phyloP scores from a whole-genome alignment of 768 basidiomycete genomes.

The Auriculariales sp. region DNA sequence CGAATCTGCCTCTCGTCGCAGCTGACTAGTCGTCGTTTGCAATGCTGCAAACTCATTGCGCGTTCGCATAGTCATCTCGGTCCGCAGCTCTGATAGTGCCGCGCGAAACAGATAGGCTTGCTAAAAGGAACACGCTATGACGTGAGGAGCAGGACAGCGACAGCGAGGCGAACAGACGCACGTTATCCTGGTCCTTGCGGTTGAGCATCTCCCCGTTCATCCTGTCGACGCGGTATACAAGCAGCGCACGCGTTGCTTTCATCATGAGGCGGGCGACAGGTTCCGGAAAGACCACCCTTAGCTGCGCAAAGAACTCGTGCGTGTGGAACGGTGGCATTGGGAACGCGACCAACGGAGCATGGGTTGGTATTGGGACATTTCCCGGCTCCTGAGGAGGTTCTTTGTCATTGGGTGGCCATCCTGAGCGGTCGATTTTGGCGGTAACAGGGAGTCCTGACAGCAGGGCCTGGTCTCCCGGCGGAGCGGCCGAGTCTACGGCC shows the following conservation, averaged over 20 bases:
- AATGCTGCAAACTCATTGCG: slow-evolving; percentile 79
- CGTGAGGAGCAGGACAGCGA: background rate
- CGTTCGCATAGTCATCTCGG: slow-evolving; percentile 68
- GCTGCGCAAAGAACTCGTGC: slow-evolving; percentile 53
- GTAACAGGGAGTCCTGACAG: too few species aligned
- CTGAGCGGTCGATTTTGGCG: too few species aligned
- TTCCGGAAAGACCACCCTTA: slow-evolving; percentile 63
- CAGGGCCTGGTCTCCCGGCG: too few species aligned
- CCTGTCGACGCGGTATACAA: slow-evolving; percentile 59
- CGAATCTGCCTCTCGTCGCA: slow-evolving; percentile 76
- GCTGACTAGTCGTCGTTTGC: slow-evolving; percentile 54
- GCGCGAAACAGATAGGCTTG: slow-evolving; percentile 94
- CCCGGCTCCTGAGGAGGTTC: background rate
- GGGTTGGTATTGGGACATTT: background rate
- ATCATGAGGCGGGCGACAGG: slow-evolving; percentile 65
- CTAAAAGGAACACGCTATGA: slow-evolving; percentile 31
- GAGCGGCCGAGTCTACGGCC: too few species aligned
- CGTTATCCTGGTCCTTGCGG: slow-evolving; percentile 70
- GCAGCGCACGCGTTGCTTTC: slow-evolving; percentile 67
- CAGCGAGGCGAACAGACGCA: slow-evolving; percentile 22
- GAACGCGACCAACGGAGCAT: background rate
- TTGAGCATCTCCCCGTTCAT: slow-evolving; percentile 61
- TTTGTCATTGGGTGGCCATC: too few species aligned
- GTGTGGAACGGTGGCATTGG: slow-evolving; percentile 70
- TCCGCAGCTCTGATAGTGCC: slow-evolving; percentile 77